Base-by-base conservation (phyloP, 2,329 filamentous ascomycete genomes). In the Fusarium succisae region DNA sequence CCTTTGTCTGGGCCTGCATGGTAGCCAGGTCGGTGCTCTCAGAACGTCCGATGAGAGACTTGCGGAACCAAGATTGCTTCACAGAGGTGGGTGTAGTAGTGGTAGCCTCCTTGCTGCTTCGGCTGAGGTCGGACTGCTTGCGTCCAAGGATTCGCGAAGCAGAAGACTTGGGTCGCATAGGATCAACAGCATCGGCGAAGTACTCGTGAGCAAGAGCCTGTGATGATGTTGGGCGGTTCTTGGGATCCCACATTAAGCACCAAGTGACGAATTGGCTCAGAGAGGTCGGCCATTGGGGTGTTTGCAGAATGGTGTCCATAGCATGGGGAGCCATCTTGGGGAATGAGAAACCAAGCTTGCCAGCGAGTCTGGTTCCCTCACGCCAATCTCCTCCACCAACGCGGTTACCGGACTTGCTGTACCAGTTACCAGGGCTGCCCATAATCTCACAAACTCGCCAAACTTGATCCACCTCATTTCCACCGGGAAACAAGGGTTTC, bases 381-480 rank as follows among this genome's bases (percentile, higher is more conserved):
- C 95, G 94, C 96, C 96, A 99, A 77, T 99, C 96, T 79, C 96
- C 96, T 80, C 96, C 96, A 63, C 96, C 96, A 35, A 99, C 94
- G 75, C 92, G 93, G 32, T 88, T 87, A 30, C 95, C 95, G 10
- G 93, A 88, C 84, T 98, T 98, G 87, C 94, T 98, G 82, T 97
- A 96, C 96, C 96, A 99, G 84, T 96, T 96, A 50, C 96, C 96
- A 6, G 96, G 96, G 84, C 96, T 98, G 56, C 96, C 96, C 96
- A 99, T 99, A 66, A 99, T 98, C 82, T 99, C 96, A 81, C 96
- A 99, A 0, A 99, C 94, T 76, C 96, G 92, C 96, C 96, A 99
- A 4, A 99, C 96, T 83, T 99, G 96, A 78, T 99, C 96, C 3
- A 99, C 96, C 85, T 99, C 96, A 81, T 99, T 99, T 80, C 95